A percentile compares a stretch with the other conserved stretches of the same genome.
These are phyloP conservation scores for Kazachstania psychrophila DNA, from an alignment of 805 yeast genomes.

Conservation along the genomic window DNA sequence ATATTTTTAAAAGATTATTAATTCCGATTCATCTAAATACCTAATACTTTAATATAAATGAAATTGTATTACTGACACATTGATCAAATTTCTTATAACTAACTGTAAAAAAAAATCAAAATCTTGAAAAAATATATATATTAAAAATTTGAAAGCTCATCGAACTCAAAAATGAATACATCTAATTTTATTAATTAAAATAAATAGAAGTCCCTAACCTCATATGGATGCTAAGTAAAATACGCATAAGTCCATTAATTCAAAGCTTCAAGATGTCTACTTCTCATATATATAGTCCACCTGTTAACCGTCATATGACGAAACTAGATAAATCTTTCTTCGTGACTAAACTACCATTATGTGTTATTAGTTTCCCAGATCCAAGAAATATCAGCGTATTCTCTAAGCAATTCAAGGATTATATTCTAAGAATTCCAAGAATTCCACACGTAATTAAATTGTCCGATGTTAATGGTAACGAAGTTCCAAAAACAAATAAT, in stretches of 20 bases:
- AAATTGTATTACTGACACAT: too few relatives aligned
- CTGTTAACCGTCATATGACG: slow-evolving; percentile 56
- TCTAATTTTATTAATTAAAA: too few relatives aligned
- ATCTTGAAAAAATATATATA: too few relatives aligned
- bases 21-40: too few relatives aligned
- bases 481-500: slow-evolving; percentile 7
- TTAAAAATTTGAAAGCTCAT: too few relatives aligned
- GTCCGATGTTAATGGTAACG: slow-evolving; percentile 11
- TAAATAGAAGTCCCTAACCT: too few relatives aligned
- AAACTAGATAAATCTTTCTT: slow-evolving; percentile 61
- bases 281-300: slow-evolving; percentile 40
- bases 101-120: too few relatives aligned
- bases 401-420: slow-evolving; percentile 47
- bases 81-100: too few relatives aligned
- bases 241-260: background rate
- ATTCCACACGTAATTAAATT: slow-evolving; percentile 57
- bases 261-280: slow-evolving; percentile 1
- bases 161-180: too few relatives aligned
- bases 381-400: slow-evolving; percentile 54
- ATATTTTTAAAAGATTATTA: too few relatives aligned
- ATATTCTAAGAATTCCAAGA: slow-evolving; percentile 61
- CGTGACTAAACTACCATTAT: slow-evolving; percentile 43
- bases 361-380: slow-evolving; percentile 62
- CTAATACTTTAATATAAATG: too few relatives aligned
- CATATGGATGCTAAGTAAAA: slow-evolving; percentile 1